Evolutionary conservation across 345 rosid genomes (phyloP).

Genomic region (Kernera saxatilis): DNA sequence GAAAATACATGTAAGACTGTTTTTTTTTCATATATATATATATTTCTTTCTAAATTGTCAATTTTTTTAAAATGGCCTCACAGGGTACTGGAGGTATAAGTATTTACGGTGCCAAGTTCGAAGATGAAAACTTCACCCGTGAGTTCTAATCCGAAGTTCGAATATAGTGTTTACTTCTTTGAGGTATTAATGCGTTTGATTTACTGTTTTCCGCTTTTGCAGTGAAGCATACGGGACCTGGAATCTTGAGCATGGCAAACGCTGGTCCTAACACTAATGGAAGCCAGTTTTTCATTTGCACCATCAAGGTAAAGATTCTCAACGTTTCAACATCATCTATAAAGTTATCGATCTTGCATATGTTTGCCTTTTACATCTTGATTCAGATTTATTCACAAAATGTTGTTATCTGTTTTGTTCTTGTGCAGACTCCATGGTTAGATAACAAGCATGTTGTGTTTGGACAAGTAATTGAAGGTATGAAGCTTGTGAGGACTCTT

Average conservation of each 20-base stretch:
- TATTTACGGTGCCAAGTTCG: conserved; percentile 71
- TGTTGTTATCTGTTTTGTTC: not conserved
- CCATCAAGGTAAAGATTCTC: conserved; percentile 53
- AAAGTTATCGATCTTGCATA: not conserved
- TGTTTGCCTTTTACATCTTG: not conserved
- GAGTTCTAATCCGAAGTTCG: no score
- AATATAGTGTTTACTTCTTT: not conserved
- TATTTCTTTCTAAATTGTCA: not conserved
- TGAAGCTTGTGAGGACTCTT: conserved; percentile 61
- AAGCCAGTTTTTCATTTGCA: conserved; percentile 90
- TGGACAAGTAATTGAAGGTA: conserved; percentile 76
- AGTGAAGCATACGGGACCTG: conserved; percentile 91
- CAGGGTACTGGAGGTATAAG: conserved; percentile 96
- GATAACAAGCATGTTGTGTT: conserved; percentile 91
- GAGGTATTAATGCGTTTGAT: not conserved
- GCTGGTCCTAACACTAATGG: conserved; percentile 95
- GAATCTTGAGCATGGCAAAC: conserved; percentile 91
- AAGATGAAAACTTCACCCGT: conserved; percentile 77
- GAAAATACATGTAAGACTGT: not conserved
- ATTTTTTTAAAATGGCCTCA: conserved; percentile 15
- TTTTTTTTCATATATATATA: no score
- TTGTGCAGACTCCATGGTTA: conserved; percentile 58
- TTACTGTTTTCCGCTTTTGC: conserved; percentile 14
- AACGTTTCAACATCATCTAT: not conserved
- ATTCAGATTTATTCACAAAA: not conserved